These are phyloP conservation scores for Ormosia semicastrata DNA, from an alignment of 306 rosid genomes.

Conservation along the genomic window DNA sequence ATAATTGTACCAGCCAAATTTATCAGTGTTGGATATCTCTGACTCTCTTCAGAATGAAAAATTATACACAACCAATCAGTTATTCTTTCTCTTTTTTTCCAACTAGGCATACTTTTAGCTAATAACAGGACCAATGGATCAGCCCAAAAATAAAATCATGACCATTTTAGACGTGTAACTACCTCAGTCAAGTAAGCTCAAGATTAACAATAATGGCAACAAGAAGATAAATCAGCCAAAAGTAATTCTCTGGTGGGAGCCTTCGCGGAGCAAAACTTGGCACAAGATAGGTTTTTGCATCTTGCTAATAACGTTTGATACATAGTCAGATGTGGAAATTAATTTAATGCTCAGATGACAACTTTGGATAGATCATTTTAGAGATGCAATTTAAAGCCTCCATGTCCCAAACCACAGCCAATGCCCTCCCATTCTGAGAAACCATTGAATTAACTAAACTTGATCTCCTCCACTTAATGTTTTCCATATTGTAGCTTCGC, in stretches of 20 bases:
- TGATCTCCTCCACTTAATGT: conserved; percentile 36
- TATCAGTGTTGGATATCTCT: no score
- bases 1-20: not conserved
- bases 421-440: no score
- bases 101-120: no score
- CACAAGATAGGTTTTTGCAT: no score
- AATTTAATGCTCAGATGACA: not conserved
- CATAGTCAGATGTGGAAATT: not conserved
- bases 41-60: no score
- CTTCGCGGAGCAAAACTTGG: no score
- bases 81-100: no score
- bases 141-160: not conserved
- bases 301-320: no score
- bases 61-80: no score
- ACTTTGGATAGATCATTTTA: conserved; percentile 39
- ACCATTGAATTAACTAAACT: conserved; percentile 44
- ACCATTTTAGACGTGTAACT: not conserved
- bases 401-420: conserved; percentile 44
- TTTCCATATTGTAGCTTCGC: conserved; percentile 46
- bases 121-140: no score
- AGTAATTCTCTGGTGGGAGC: not conserved
- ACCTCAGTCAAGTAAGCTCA: no score
- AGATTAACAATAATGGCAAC: not conserved
- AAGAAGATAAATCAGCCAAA: not conserved
- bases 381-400: conserved; percentile 46